These are phyloP conservation scores for Kalaharituber pfeilii DNA, from an alignment of 2,329 filamentous ascomycete genomes.

Conservation along the genomic window DNA sequence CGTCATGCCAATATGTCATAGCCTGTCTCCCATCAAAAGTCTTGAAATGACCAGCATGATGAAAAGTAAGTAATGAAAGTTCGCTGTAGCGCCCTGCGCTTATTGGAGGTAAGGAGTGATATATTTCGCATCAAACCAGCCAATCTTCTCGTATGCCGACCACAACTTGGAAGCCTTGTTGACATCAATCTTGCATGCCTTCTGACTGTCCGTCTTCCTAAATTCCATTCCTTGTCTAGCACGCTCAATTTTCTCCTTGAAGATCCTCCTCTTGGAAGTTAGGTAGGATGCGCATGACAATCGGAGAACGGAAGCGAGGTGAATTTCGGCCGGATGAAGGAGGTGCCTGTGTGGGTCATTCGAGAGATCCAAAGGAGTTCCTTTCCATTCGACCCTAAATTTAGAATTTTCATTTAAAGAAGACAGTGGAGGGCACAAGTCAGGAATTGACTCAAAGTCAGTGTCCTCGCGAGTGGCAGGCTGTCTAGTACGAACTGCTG, in stretches of 20 bases:
- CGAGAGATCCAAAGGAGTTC: slow-evolving; percentile 56
- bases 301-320: slow-evolving; percentile 58
- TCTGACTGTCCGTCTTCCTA: slow-evolving; percentile 85
- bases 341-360: slow-evolving; percentile 51
- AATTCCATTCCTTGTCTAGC: slow-evolving; percentile 61
- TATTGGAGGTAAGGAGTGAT: slow-evolving; percentile 26
- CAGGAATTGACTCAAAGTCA: slow-evolving; percentile 52
- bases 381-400: slow-evolving; percentile 78
- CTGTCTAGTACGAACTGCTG: slow-evolving; percentile 28
- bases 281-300: slow-evolving; percentile 79
- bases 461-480: slow-evolving; percentile 64
- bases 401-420: slow-evolving; percentile 50
- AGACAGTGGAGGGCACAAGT: slow-evolving; percentile 53
- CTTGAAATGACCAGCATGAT: slow-evolving; percentile 2
- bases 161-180: slow-evolving; percentile 92
- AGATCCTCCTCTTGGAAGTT: slow-evolving; percentile 84
- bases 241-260: slow-evolving; percentile 53
- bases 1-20: no score
- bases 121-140: slow-evolving; percentile 51
- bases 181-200: slow-evolving; percentile 95
- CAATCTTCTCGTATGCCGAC: slow-evolving; percentile 72
- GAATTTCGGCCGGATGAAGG: slow-evolving; percentile 62
- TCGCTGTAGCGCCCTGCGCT: slow-evolving; percentile 6
- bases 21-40: no score
- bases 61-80: neutral